Evolutionary conservation across 352 stramenopile species (phyloP), one percentile per base, ranked within the genome.

Genomic region (Phytophthora sp.): DNA sequence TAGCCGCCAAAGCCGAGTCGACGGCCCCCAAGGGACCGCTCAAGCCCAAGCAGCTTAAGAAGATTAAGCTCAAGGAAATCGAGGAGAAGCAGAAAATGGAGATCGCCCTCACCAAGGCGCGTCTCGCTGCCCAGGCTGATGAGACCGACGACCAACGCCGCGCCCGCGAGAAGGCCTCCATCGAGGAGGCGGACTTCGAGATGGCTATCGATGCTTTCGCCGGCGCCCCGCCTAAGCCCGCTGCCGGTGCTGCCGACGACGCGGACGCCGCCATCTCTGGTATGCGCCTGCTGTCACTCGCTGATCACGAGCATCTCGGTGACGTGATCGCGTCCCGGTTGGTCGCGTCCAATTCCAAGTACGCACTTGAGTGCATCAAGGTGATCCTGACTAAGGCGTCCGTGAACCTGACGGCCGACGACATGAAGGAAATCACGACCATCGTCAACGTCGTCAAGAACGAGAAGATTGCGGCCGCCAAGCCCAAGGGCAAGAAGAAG

Each of bases 361-460:
- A 91, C 62, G 85, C 84, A 11, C 73, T 94, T 27, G 84, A 92
- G 68, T 87, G 75, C 68, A 84, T 94, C 39, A 94, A 94, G 71
- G 82, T 91, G 54, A 77, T 93, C 23, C 57, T 93, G n/a, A 91
- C 85, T 13, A 86, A 90, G 72, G 85, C 76, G 21, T 91, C 82
- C 27, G 71, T 86, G 49, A 93, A 91, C 66, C 62, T 94, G 36
- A 93, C 80, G 33, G 86, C 80, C 4, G 84, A 94, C 69, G 86
- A 93, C 70, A 91, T 93, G 80, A 94, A 94, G 74, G 86, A 94
- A 65, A 74, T 94, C 45, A 93, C 82, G 65, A 94, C 86, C 49
- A 88, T 93, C 39, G 80, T 93, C 60, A 94, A 94, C 71, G 82
- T 93, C 47, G 88, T 94, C 63, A 92, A 94, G 78, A 94, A 94